A percentile compares a stretch with the other conserved stretches of the same genome.
phyloP scores from a whole-genome alignment of 176 grass and related monocot species.

The Urochloa ruziziensis region DNA sequence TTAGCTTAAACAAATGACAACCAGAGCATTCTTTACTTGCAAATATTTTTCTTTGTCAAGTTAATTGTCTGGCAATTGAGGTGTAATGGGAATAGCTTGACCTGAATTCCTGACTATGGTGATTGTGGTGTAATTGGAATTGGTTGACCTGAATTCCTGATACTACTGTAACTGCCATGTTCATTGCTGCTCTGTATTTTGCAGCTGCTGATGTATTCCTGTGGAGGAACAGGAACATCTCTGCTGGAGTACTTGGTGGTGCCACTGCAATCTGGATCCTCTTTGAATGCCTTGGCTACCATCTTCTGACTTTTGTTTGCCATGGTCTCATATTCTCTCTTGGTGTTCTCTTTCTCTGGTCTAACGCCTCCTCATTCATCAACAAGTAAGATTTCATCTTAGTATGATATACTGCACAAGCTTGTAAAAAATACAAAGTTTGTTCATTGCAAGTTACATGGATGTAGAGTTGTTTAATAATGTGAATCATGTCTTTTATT shows the following conservation, averaged over 20 bases:
- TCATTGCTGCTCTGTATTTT: slow-evolving; percentile 30
- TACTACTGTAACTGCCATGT: background rate
- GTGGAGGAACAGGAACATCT: slow-evolving; percentile 95
- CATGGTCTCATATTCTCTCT: slow-evolving; percentile 84
- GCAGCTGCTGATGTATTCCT: slow-evolving; percentile 91
- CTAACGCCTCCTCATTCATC: slow-evolving; percentile 75
- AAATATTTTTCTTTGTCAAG: background rate
- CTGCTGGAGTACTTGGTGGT: slow-evolving; percentile 72
- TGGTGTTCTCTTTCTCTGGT: slow-evolving; percentile 82
- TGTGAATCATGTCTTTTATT: slow-evolving; percentile 13
- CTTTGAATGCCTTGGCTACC: slow-evolving; percentile 83
- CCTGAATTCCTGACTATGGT: background rate
- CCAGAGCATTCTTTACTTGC: background rate
- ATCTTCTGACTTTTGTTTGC: slow-evolving; percentile 70
- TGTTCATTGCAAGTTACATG: background rate
- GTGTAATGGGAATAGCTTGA: background rate
- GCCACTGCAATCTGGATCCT: slow-evolving; percentile 72
- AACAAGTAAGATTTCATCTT: slow-evolving; percentile 57
- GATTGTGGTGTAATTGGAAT: background rate
- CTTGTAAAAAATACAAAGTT: background rate
- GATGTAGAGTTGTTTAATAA: background rate
- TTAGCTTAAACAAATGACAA: background rate
- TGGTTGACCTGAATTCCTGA: background rate
- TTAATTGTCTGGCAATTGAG: background rate
- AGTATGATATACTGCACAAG: background rate